Evolutionary conservation across 345 rosid genomes (phyloP).

Genomic region (Anastatica hierochuntica): DNA sequence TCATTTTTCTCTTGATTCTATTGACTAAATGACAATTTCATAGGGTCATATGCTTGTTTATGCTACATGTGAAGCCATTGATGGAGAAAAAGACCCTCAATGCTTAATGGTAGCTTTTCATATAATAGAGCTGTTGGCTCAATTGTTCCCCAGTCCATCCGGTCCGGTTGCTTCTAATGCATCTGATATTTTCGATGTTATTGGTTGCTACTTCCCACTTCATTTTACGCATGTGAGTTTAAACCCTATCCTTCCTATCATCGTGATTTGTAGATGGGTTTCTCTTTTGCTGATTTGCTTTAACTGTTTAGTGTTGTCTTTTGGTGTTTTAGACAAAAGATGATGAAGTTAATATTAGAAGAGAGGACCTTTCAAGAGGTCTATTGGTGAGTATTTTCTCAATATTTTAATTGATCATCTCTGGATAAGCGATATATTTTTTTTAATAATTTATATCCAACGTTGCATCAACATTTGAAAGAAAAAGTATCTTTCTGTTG

Average conservation of each 20-base stretch:
- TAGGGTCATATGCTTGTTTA: conserved; percentile 56
- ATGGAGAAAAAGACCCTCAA: conserved; percentile 85
- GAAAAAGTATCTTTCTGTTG: no score
- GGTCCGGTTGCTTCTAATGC: conserved; percentile 55
- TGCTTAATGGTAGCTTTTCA: conserved; percentile 74
- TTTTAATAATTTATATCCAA: neutral
- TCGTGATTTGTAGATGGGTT: neutral
- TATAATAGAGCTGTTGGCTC: conserved; percentile 55
- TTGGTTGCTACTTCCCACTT: conserved; percentile 79
- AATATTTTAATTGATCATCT: no score
- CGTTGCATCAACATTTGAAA: no score
- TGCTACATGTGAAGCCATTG: conserved; percentile 65
- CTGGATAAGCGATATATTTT: no score
- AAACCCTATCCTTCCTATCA: neutral
- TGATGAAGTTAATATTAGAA: conserved; percentile 42
- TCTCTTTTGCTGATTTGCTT: neutral
- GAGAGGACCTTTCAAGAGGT: conserved; percentile 74
- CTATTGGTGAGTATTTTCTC: conserved; percentile 60
- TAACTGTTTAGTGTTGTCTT: neutral
- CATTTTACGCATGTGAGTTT: conserved; percentile 89
- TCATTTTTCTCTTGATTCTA: neutral
- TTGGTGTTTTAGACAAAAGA: conserved; percentile 39
- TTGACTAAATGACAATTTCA: conserved; percentile 1
- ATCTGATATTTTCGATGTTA: conserved; percentile 45
- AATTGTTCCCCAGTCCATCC: conserved; percentile 51